A percentile compares a stretch with the other conserved stretches of the same genome.
Conservation (phyloP, 345 rosid genomes). For the Rhizophora mangle region DNA sequence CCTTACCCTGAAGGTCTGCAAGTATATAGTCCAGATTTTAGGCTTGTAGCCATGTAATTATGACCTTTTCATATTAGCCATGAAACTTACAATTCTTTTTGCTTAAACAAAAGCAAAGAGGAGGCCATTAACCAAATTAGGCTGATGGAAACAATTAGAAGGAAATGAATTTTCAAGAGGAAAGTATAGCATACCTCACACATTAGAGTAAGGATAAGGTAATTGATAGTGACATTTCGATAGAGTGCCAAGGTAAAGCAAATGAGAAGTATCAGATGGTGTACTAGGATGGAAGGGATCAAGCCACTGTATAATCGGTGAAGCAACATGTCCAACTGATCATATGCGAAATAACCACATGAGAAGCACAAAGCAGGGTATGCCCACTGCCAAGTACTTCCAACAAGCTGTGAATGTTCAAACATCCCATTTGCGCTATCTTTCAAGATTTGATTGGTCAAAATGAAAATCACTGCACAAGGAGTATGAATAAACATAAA, state of each 20-base stretch:
- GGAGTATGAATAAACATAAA: slow-evolving; percentile 9
- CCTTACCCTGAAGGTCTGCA: too few species aligned
- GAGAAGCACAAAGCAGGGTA: slow-evolving; percentile 79
- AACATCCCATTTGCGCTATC: slow-evolving; percentile 51
- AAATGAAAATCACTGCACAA: slow-evolving; percentile 62
- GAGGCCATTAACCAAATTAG: background rate
- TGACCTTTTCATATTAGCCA: too few species aligned
- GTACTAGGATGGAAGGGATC: slow-evolving; percentile 71
- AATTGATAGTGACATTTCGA: slow-evolving; percentile 78
- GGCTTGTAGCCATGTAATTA: too few species aligned
- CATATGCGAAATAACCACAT: slow-evolving; percentile 93
- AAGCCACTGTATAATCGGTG: slow-evolving; percentile 69
- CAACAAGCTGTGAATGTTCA: slow-evolving; percentile 64
- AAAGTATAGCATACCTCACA: slow-evolving; percentile 60
- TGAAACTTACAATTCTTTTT: too few species aligned
- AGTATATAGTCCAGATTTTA: too few species aligned
- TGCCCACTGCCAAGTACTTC: slow-evolving; percentile 75
- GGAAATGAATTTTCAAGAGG: background rate
- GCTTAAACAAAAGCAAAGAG: too few species aligned
- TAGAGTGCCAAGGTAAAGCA: slow-evolving; percentile 90
- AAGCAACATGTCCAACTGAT: slow-evolving; percentile 88
- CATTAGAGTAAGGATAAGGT: slow-evolving; percentile 76
- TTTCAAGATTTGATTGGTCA: slow-evolving; percentile 48
- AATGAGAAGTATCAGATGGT: slow-evolving; percentile 77
- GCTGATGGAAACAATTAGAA: background rate